A percentile compares a stretch with the other conserved stretches of the same genome.
phyloP scores from a whole-genome alignment of 495 filamentous ascomycete species.

The Talaromyces liani region DNA sequence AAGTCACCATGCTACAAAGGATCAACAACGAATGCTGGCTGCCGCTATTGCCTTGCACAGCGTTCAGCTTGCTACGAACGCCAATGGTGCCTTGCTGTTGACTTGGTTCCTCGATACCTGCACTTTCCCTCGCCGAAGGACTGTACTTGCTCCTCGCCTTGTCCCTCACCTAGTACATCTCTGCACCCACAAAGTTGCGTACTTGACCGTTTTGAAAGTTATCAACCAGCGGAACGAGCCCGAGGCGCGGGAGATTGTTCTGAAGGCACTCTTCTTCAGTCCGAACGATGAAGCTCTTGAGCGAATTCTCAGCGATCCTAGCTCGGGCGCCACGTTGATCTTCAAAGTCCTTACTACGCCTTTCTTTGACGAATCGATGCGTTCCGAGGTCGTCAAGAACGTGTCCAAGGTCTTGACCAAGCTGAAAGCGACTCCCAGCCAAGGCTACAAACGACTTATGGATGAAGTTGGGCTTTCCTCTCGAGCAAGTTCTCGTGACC shows the following conservation, averaged over 20 bases:
- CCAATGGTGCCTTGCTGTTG: constrained; percentile 86
- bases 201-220: constrained; percentile 93
- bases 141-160: constrained; percentile 84
- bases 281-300: constrained; percentile 80
- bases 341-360: constrained; percentile 98
- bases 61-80: constrained; percentile 92
- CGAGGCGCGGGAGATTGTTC: constrained; percentile 85
- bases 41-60: constrained; percentile 93
- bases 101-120: constrained; percentile 99
- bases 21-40: constrained; percentile 91
- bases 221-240: constrained; percentile 96
- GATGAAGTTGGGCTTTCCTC: constrained; percentile 87
- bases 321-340: constrained; percentile 89
- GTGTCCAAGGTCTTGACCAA: constrained; percentile 82
- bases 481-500: constrained; percentile 42
- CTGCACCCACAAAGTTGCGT: constrained; percentile 98
- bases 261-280: constrained; percentile 92
- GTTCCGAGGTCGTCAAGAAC: constrained; percentile 79
- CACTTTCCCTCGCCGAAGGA: constrained; percentile 86
- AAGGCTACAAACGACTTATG: constrained; percentile 98
- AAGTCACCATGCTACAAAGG: constrained; percentile 89
- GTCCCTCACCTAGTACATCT: constrained; percentile 95
- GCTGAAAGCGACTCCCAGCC: constrained; percentile 85
- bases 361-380: constrained; percentile 91
- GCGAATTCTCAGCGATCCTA: constrained; percentile 84